A percentile compares a stretch with the other conserved stretches of the same genome.
These are phyloP conservation scores for Malassezia arunalokei DNA, from an alignment of 1,284 basidiomycete genomes.

Conservation along the genomic window DNA sequence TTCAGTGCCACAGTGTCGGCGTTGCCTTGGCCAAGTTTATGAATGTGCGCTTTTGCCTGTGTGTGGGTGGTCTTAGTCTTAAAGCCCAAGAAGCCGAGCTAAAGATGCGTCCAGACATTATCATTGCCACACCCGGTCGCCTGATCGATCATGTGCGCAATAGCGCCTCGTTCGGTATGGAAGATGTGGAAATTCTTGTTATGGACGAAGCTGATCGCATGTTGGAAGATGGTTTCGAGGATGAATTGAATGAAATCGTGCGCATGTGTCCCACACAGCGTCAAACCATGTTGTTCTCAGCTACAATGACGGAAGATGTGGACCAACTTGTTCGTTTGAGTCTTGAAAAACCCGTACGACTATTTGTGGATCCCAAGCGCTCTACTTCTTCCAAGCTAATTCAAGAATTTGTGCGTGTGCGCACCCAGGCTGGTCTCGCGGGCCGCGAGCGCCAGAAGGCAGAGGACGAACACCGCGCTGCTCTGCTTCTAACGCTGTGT, in stretches of 20 bases:
- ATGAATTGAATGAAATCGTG: constrained; percentile 86
- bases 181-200: constrained; percentile 81
- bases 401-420: constrained; percentile 64
- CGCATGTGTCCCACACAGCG: constrained; percentile 72
- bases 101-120: constrained; percentile 47
- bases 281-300: constrained; percentile 96
- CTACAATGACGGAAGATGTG: constrained; percentile 92
- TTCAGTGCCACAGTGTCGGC: constrained; percentile 46
- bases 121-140: constrained; percentile 51
- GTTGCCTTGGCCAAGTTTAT: constrained; percentile 27
- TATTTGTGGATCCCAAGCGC: constrained; percentile 46
- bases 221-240: constrained; percentile 93
- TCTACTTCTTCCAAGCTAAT: constrained; percentile 75
- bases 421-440: constrained; percentile 24
- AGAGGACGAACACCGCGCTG: constrained; percentile 57
- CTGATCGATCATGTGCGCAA: constrained; percentile 62
- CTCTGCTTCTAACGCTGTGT: constrained; percentile 70
- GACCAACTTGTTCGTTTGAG: constrained; percentile 85
- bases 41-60: constrained; percentile 20
- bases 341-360: constrained; percentile 68
- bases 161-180: constrained; percentile 81
- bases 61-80: constrained; percentile 19
- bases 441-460: constrained; percentile 51
- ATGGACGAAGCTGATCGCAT: constrained; percentile 96
- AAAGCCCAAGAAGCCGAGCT: constrained; percentile 45